A percentile compares a stretch with the other conserved stretches of the same genome.
phyloP scores from a whole-genome alignment of 192 early-diverging fungal species.

The Phycomyces nitens region DNA sequence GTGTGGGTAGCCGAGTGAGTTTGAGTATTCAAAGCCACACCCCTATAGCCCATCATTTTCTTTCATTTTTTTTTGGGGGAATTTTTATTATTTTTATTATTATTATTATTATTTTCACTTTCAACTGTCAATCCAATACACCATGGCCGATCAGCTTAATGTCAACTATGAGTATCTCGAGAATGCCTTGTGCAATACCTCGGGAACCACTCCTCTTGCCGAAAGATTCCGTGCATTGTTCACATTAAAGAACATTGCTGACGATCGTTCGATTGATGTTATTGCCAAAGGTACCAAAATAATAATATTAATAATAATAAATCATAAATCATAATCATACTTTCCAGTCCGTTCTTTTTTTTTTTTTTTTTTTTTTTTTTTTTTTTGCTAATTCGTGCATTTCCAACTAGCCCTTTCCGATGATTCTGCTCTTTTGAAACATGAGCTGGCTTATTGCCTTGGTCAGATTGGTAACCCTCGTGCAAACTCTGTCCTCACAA shows the following conservation, averaged over 20 bases:
- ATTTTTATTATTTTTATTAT: no score
- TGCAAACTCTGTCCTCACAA: constrained; percentile 66
- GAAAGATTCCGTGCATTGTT: constrained; percentile 93
- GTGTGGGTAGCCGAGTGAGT: no score
- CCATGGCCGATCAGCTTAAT: constrained; percentile 1
- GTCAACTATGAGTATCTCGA: constrained; percentile 60
- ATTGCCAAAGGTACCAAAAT: constrained; percentile 64
- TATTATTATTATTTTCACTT: no score
- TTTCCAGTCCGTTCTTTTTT: no score
- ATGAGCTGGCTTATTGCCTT: constrained; percentile 94
- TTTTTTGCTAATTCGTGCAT: background rate
- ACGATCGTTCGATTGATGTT: constrained; percentile 72
- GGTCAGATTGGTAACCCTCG: constrained; percentile 89
- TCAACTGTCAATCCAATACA: no score
- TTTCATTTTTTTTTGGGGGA: no score
- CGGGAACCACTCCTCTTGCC: constrained; percentile 65
- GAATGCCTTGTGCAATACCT: constrained; percentile 54
- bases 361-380: background rate
- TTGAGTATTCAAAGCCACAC: no score
- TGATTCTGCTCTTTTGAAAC: constrained; percentile 86
- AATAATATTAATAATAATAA: background rate
- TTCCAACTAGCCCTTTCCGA: constrained; percentile 71
- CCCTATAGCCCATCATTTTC: no score
- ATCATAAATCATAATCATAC: no score
- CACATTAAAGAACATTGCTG: constrained; percentile 80